These are phyloP conservation scores for Claviceps cyperi DNA, from an alignment of 2,329 filamentous ascomycete genomes.

Conservation along the genomic window DNA sequence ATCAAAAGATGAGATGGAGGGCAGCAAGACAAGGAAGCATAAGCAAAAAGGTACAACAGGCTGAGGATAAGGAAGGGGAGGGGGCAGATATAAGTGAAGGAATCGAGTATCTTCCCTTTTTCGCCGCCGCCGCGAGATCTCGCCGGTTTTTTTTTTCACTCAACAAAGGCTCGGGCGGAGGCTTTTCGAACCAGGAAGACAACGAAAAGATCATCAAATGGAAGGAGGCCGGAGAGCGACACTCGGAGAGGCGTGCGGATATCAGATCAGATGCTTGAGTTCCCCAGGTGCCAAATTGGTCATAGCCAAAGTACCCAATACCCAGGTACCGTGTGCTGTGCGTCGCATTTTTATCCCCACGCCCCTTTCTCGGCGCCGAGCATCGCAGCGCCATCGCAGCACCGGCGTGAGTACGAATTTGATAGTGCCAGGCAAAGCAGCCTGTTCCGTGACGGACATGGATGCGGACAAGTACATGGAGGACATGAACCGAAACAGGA, in stretches of 20 bases:
- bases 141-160: constrained; percentile 1
- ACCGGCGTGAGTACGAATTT: too few species aligned
- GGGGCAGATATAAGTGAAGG: neutral
- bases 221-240: neutral
- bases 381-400: neutral
- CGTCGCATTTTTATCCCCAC: neutral
- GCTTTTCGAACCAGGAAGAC: neutral
- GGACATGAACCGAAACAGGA: too few species aligned
- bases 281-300: neutral
- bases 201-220: neutral
- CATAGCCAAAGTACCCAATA: neutral
- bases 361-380: neutral
- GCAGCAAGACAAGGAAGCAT: neutral
- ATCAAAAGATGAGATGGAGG: neutral
- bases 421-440: too few species aligned
- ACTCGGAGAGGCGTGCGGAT: neutral
- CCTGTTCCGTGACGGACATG: too few species aligned
- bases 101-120: neutral
- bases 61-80: neutral
- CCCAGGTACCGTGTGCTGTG: neutral
- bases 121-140: neutral
- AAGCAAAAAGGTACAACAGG: neutral
- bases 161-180: neutral
- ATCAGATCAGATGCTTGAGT: neutral
- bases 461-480: too few species aligned